Evolutionary conservation across 208 protist species (phyloP).

Genomic region (Trypanosoma theileri): DNA sequence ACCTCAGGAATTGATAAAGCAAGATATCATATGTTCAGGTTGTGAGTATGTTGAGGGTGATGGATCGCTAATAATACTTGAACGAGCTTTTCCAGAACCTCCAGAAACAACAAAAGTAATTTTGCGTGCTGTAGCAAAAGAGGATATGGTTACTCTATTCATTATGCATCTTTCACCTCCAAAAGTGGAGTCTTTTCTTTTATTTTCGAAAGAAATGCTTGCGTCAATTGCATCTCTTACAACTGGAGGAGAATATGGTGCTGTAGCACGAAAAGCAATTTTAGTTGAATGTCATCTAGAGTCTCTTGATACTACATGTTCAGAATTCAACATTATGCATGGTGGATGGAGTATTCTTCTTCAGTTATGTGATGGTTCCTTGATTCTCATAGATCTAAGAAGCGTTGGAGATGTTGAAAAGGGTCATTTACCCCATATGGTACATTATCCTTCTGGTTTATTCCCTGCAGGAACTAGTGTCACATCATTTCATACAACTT

Average conservation of each 20-base stretch:
- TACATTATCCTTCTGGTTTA: conserved; percentile 53
- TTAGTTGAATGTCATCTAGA: conserved; percentile 70
- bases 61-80: conserved; percentile 47
- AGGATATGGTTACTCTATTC: conserved; percentile 21
- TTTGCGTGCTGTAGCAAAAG: conserved; percentile 59
- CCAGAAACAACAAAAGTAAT: conserved; percentile 64
- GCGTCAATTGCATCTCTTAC: neutral
- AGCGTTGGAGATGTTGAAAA: conserved; percentile 34
- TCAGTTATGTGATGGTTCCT: conserved; percentile 65
- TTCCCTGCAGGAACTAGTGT: conserved; percentile 65
- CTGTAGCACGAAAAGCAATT: conserved; percentile 50
- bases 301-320: conserved; percentile 29
- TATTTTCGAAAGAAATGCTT: conserved; percentile 13
- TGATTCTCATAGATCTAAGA: conserved; percentile 69
- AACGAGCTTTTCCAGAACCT: conserved; percentile 57
- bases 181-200: conserved; percentile 15
- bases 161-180: conserved; percentile 4
- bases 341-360: conserved; percentile 71
- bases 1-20: conserved; percentile 38
- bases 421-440: conserved; percentile 43
- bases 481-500: conserved; percentile 61
- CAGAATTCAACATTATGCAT: conserved; percentile 41
- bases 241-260: neutral
- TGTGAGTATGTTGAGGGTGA: conserved; percentile 32
- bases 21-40: conserved; percentile 39